A percentile compares a stretch with the other conserved stretches of the same genome.
Conservation (phyloP, 2,329 filamentous ascomycete genomes). For the Fusarium bactridioides region DNA sequence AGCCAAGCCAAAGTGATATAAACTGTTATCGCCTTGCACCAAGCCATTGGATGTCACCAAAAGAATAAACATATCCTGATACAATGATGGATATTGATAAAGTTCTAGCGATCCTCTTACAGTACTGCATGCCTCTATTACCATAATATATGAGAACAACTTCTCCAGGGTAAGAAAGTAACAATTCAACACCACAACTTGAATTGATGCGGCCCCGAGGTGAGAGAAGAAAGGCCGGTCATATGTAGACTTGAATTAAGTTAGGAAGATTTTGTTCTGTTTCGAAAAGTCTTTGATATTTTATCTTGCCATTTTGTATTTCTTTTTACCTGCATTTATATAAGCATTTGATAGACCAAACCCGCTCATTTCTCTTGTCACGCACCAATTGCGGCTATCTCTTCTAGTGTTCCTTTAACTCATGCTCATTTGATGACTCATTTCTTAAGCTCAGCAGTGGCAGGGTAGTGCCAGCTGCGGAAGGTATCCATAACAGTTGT, state of each 20-base stretch:
- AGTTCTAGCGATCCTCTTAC: conserved; percentile 9
- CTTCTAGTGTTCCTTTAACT: conserved; percentile 17
- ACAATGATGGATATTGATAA: conserved; percentile 10
- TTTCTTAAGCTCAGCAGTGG: conserved; percentile 21
- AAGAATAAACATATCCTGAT: conserved; percentile 1
- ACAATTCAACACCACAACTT: too few species aligned
- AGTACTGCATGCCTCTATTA: not conserved
- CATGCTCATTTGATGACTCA: not conserved
- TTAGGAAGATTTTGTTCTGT: too few species aligned
- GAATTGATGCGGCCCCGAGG: too few species aligned
- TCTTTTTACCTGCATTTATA: too few species aligned
- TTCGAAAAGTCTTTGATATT: too few species aligned
- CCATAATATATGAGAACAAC: too few species aligned
- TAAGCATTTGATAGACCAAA: too few species aligned
- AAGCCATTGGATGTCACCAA: conserved; percentile 5
- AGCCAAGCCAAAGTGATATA: conserved; percentile 11
- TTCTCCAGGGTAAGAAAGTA: too few species aligned
- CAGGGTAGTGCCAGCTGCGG: conserved; percentile 61
- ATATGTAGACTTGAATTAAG: too few species aligned
- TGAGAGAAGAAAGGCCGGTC: too few species aligned
- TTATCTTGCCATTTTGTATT: too few species aligned
- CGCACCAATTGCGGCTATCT: conserved; percentile 10
- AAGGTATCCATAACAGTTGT: conserved; percentile 95
- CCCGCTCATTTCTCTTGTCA: too few species aligned
- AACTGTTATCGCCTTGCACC: conserved; percentile 1